Base-by-base conservation (phyloP, 225 moss, liverwort and hornwort genomes). In the Bryoerythrophyllum caledonicum region DNA sequence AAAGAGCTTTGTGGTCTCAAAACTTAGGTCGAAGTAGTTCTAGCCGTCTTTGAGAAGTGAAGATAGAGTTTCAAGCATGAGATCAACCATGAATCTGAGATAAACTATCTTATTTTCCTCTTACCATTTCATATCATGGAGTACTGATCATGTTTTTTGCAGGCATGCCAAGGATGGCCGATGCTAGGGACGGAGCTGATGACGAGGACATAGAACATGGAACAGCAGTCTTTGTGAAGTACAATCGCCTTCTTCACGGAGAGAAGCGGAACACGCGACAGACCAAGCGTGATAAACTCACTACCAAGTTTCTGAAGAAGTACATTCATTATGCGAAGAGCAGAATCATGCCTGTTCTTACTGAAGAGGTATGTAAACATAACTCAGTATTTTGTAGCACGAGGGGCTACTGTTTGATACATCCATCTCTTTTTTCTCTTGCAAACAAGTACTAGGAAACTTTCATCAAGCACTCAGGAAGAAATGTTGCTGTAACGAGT, bases 271-370 rank as follows among this genome's bases (percentile, higher is more conserved):
- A 76, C 52, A 85, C 85, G 51, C 79, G 90, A 70, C 86, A 90
- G 49, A 81, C 71, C 62, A 89, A 80, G 65, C 83, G 83, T 27
- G 88, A 91, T 57, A 82, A 87, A 37, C 83, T 91, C 15, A 93
- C 93, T 8, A 71, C 74, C 54, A 87, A 89, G 61, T 89, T 91
- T 49, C 61, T 93, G 82, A 93, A 93, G 78, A 93, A 93, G 76
- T 93, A 87, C 65, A 89, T 89, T 10, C 86, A 91, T 56, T 93
- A 93, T 71, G 87, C 93, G 10, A 91, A 91, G 86, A 91, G 87
- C 89, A 87, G 93, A 75, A 85, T 84, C 51, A 75, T 74, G 65
- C 93, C 93, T 73, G 67, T 84, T 57, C 84, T 93, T 15, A 93
- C 89, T 23, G 89, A 91, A 72, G 91, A 93, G 91, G 91, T 91